phyloP scores from a whole-genome alignment of 306 rosid genomes.

The Quercus dentata region DNA sequence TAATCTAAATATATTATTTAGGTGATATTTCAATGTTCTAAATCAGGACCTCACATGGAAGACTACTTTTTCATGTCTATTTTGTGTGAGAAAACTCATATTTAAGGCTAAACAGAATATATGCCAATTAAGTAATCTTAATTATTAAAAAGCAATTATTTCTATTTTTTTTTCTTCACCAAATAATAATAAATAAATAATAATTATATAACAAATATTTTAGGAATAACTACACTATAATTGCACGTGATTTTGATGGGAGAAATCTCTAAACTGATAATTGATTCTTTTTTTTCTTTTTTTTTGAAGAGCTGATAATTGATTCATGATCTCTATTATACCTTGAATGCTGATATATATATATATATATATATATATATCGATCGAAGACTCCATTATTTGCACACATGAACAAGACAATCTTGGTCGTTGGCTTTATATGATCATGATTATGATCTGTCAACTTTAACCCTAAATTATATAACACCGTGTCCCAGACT shows the following conservation, averaged over 20 bases:
- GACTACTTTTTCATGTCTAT: too few species aligned
- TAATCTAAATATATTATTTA: too few species aligned
- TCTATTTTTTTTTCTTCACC: too few species aligned
- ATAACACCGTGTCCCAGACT: background rate
- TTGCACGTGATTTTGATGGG: background rate
- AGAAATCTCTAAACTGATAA: background rate
- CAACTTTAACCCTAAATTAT: background rate
- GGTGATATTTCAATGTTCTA: too few species aligned
- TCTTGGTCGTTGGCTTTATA: background rate
- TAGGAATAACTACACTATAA: background rate
- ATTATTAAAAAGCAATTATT: too few species aligned
- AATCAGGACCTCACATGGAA: too few species aligned
- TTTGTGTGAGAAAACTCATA: too few species aligned
- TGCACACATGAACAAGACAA: background rate
- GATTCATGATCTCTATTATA: background rate
- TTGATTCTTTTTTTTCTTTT: background rate
- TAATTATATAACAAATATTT: too few species aligned
- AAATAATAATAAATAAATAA: too few species aligned
- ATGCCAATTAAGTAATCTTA: too few species aligned
- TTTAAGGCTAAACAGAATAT: too few species aligned
- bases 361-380: too few species aligned
- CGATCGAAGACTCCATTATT: background rate
- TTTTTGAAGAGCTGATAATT: background rate
- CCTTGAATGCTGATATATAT: background rate
- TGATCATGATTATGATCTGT: background rate